phyloP scores from a whole-genome alignment of 2,329 filamentous ascomycete species.

The Amauroascus niger region DNA sequence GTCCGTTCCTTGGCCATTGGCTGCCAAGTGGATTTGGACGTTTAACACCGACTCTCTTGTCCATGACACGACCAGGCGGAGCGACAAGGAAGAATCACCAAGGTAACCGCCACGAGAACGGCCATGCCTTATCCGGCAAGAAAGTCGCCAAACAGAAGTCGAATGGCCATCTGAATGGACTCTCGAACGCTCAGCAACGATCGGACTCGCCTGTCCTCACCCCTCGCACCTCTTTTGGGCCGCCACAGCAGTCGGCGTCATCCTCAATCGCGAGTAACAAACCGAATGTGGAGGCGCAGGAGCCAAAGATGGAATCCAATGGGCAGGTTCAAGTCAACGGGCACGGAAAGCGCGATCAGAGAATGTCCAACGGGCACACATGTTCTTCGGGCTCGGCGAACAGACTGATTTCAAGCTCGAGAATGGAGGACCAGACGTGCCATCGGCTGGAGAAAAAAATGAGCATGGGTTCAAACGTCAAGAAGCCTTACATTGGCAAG shows the following conservation, averaged over 20 bases:
- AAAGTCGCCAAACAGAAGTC: constrained; percentile 52
- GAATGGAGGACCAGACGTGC: constrained; percentile 20
- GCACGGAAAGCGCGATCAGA: constrained; percentile 27
- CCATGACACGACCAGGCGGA: constrained; percentile 43
- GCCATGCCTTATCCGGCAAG: constrained; percentile 68
- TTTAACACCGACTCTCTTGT: constrained; percentile 34
- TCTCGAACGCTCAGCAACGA: constrained; percentile 35
- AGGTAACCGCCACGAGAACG: constrained; percentile 76
- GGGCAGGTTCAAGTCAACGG: constrained; percentile 30
- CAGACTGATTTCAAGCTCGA: constrained; percentile 22
- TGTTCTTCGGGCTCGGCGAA: constrained; percentile 26
- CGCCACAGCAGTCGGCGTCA: constrained; percentile 22
- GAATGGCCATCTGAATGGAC: constrained; percentile 46
- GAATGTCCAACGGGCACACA: constrained; percentile 30
- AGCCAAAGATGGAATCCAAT: constrained; percentile 28
- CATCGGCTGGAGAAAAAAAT: constrained; percentile 25
- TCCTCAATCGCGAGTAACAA: constrained; percentile 24
- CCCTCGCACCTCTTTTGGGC: constrained; percentile 28
- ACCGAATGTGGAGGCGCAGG: constrained; percentile 24
- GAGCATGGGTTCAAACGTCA: constrained; percentile 16
- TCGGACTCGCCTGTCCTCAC: constrained; percentile 32
- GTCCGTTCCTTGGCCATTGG: constrained; percentile 40
- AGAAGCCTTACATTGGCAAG: constrained; percentile 27
- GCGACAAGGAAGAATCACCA: constrained; percentile 51
- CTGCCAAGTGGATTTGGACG: constrained; percentile 42